Evolutionary conservation across 1,284 basidiomycete genomes (phyloP), one percentile per base, ranked within the genome.

Genomic region (Stygiomarasmius scandens): DNA sequence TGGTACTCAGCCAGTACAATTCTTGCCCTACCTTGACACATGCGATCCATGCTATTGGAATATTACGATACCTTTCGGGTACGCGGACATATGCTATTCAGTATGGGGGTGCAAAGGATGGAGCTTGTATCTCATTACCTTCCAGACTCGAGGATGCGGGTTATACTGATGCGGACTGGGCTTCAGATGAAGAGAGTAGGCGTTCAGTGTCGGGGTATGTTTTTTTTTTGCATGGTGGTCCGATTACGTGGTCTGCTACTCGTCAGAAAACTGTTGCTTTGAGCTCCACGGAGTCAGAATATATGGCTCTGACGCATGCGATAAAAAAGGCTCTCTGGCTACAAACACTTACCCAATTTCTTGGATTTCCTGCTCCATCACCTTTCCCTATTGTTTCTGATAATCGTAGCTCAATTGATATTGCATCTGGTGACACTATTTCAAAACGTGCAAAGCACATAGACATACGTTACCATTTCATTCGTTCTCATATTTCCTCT

Each of bases 231-330:
- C 61, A 59, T 5, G 38, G 24, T 22, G 69, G 66, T 1, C 54
- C 61, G 11, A 44, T 71, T 5, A 55, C 57, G 20, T 71, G 68
- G 69, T 56, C 51, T 32, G 24, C 36, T 25, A 10, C 23, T 16
- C 6, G 6, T 25, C 20, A 49, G 12, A 41, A 41, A 19, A 52
- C 58, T 1, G 60, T 70, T 24, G 59, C 68, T 12, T 58, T 67
- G 3, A 67, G 67, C 5, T 63, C 60, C 20, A 66, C 64, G 4
- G 65, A 70, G 56, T 56, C 67, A 1, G 67, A 71, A 58, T 70
- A 70, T 52, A 58, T 67, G 20, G 60, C 67, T 16, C 4, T n/a
- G 8, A 41, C 38, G 11, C 38, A 41, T 19, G 38, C 38, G 4
- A 41, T 41, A 16, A 41, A 41, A 41, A n/a, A 41, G 38, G 38